Evolutionary conservation across 2,329 filamentous ascomycete species (phyloP).

Genomic region (Ophiocordyceps sinensis): DNA sequence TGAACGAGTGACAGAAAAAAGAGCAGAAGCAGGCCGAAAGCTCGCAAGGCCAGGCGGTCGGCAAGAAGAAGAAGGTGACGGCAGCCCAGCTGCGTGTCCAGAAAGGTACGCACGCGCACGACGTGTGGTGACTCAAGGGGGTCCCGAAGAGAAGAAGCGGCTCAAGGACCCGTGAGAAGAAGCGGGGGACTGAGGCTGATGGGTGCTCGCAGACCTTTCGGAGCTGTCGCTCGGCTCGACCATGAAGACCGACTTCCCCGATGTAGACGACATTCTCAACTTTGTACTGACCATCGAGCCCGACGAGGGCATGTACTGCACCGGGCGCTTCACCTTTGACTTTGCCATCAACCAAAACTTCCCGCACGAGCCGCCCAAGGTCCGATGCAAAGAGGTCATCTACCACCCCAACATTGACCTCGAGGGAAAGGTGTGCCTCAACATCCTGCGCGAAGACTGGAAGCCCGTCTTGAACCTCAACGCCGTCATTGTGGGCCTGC

Average conservation of each 20-base stretch:
- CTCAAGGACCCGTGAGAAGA: neutral
- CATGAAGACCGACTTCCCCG: constrained; percentile 69
- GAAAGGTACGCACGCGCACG: constrained; percentile 51
- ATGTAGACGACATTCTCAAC: constrained; percentile 75
- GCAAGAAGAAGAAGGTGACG: constrained; percentile 98
- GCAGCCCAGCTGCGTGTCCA: constrained; percentile 90
- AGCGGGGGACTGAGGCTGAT: neutral
- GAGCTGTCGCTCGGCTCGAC: constrained; percentile 66
- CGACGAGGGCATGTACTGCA: constrained; percentile 80
- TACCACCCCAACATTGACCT: constrained; percentile 99
- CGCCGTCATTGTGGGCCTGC: constrained; percentile 86
- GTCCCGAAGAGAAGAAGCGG: no score
- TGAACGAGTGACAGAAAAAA: constrained; percentile 52
- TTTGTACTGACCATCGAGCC: constrained; percentile 71
- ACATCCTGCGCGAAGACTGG: constrained; percentile 96
- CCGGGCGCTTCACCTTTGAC: constrained; percentile 73
- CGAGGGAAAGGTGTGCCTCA: constrained; percentile 94
- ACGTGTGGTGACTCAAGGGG: no score
- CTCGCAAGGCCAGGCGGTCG: constrained; percentile 53
- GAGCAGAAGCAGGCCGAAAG: constrained; percentile 92
- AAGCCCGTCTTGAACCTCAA: constrained; percentile 96
- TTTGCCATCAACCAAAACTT: constrained; percentile 92
- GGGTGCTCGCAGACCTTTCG: constrained; percentile 47
- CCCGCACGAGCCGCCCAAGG: constrained; percentile 93
- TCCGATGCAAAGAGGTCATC: constrained; percentile 94